A percentile compares a stretch with the other conserved stretches of the same genome.
Evolutionary conservation across 108 stramenopile species (phyloP).

Genomic region (Bacterosira constricta): DNA sequence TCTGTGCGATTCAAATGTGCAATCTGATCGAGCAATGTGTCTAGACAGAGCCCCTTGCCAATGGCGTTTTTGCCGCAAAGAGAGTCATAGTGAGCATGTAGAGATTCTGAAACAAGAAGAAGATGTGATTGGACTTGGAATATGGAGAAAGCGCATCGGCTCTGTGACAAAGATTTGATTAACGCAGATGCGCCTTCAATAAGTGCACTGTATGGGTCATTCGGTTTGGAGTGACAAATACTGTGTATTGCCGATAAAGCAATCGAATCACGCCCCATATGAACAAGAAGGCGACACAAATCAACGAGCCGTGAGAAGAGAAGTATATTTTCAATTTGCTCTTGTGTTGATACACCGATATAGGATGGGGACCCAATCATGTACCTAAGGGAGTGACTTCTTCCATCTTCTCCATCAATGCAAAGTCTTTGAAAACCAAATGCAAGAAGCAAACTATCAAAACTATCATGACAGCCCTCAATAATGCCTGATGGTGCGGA

Average conservation of each 20-base stretch:
- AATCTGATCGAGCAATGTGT: neutral
- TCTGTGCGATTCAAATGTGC: neutral
- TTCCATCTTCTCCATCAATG: neutral
- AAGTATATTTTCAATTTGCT: neutral
- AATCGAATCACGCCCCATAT: slow-evolving; percentile 42
- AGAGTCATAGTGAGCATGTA: slow-evolving; percentile 5
- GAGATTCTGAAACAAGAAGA: slow-evolving; percentile 20
- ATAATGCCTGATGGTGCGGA: neutral
- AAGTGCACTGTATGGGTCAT: slow-evolving; percentile 1
- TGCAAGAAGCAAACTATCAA: slow-evolving; percentile 17
- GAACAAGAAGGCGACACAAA: slow-evolving; percentile 32
- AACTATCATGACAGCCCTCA: neutral
- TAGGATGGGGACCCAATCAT: neutral
- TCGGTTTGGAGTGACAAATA: neutral
- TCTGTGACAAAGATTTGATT: slow-evolving; percentile 1
- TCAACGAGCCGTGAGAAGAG: slow-evolving; percentile 28
- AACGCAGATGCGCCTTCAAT: neutral
- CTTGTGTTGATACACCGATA: neutral
- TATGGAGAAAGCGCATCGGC: slow-evolving; percentile 10
- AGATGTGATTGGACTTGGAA: slow-evolving; percentile 26
- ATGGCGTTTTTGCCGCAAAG: neutral
- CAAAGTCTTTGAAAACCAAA: slow-evolving; percentile 28
- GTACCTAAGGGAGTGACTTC: neutral
- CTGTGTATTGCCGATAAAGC: slow-evolving; percentile 10
- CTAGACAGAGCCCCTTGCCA: neutral